phyloP scores from a whole-genome alignment of 768 basidiomycete genomes.

The Cubamyces sp. region DNA sequence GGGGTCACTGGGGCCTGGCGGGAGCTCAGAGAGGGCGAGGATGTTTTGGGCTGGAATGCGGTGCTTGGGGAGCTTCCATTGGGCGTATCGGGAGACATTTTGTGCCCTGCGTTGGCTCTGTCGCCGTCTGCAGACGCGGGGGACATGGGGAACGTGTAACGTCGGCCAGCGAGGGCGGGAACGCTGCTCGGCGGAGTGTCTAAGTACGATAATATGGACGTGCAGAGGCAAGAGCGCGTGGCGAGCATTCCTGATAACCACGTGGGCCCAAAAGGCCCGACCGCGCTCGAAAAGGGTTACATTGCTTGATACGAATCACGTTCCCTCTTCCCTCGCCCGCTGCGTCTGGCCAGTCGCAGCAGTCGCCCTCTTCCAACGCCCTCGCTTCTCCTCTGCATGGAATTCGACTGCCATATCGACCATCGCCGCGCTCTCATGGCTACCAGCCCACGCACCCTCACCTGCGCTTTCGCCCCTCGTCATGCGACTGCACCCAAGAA shows the following conservation, averaged over 20 bases:
- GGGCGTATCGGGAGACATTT: slow-evolving; percentile 22
- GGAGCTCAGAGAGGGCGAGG: slow-evolving; percentile 36
- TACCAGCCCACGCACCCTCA: background rate
- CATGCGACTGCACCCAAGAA: background rate
- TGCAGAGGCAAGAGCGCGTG: slow-evolving; percentile 27
- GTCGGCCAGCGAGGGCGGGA: slow-evolving; percentile 17
- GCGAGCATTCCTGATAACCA: slow-evolving; percentile 27
- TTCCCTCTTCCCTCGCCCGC: slow-evolving; percentile 1
- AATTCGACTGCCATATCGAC: slow-evolving; percentile 19
- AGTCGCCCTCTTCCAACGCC: slow-evolving; percentile 3
- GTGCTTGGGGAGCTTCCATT: slow-evolving; percentile 27
- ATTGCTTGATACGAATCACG: slow-evolving; percentile 26
- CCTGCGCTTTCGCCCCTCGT: background rate
- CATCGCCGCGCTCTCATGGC: slow-evolving; percentile 21
- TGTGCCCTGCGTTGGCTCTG: slow-evolving; percentile 5
- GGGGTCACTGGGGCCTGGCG: slow-evolving; percentile 60
- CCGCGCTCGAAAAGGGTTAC: slow-evolving; percentile 23
- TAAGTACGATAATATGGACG: slow-evolving; percentile 25
- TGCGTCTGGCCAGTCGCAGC: background rate
- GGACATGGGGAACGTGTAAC: slow-evolving; percentile 15
- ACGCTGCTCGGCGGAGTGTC: slow-evolving; percentile 20
- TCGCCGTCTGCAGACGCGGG: slow-evolving; percentile 16
- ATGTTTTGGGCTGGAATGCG: slow-evolving; percentile 33
- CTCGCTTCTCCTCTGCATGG: slow-evolving; percentile 11
- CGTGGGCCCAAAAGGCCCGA: slow-evolving; percentile 22